A percentile compares a stretch with the other conserved stretches of the same genome.
Conservation (phyloP, 805 yeast species). For the Candida dendrica region DNA sequence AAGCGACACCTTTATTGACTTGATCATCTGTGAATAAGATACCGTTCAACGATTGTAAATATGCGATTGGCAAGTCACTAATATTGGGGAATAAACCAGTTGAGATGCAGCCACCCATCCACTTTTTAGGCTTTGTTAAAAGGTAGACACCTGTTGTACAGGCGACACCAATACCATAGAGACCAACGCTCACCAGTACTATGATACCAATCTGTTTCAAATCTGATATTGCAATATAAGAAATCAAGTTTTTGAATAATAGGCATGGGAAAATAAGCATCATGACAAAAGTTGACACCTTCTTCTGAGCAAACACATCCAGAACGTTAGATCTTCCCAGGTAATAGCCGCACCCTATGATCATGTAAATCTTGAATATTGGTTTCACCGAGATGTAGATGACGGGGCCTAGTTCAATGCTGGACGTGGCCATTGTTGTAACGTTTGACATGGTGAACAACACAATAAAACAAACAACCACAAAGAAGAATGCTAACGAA, state of each 20-base stretch:
- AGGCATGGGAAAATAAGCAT: constrained; percentile 56
- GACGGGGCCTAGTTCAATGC: constrained; percentile 8
- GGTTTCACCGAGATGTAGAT: constrained; percentile 59
- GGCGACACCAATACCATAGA: constrained; percentile 41
- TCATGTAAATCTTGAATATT: constrained; percentile 60
- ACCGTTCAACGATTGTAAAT: constrained; percentile 58
- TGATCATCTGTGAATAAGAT: constrained; percentile 53
- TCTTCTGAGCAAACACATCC: constrained; percentile 49
- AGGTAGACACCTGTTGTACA: constrained; percentile 30
- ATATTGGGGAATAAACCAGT: constrained; percentile 73
- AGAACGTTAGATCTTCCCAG: constrained; percentile 49
- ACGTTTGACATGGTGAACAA: too few relatives aligned
- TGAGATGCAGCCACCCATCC: constrained; percentile 63
- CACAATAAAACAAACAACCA: too few relatives aligned
- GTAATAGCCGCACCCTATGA: constrained; percentile 53
- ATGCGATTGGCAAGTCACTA: constrained; percentile 73
- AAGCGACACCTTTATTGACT: constrained; percentile 75
- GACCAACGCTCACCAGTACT: constrained; percentile 38
- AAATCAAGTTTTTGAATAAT: constrained; percentile 51
- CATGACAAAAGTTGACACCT: constrained; percentile 52
- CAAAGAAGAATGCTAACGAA: too few relatives aligned
- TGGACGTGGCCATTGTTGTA: neutral
- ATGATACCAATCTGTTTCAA: constrained; percentile 60
- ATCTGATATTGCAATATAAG: constrained; percentile 50
- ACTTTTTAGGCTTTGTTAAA: constrained; percentile 40